These are phyloP conservation scores for Shiraia bambusicola DNA, from an alignment of 2,329 filamentous ascomycete genomes.

Conservation along the genomic window DNA sequence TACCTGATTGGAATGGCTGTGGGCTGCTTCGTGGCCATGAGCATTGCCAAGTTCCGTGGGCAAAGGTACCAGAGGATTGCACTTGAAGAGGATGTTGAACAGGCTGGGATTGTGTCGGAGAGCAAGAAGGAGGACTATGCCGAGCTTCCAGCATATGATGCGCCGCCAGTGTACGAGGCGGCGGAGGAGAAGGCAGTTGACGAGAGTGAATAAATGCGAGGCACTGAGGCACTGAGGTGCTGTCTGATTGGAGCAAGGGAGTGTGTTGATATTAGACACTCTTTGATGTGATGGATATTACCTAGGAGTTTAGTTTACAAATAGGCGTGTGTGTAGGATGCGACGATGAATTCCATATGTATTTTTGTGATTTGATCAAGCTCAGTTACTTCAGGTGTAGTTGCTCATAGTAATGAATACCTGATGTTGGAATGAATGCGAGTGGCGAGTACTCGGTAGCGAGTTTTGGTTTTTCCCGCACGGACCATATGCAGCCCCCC, in stretches of 20 bases:
- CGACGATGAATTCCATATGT: slow-evolving; percentile 11
- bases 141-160: slow-evolving; percentile 41
- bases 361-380: too few relatives aligned
- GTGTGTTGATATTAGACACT: not conserved
- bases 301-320: slow-evolving; percentile 2
- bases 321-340: slow-evolving; percentile 4
- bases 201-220: slow-evolving; percentile 19
- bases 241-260: not conserved
- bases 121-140: slow-evolving; percentile 38
- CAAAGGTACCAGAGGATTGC: slow-evolving; percentile 40
- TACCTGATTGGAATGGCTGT: slow-evolving; percentile 68
- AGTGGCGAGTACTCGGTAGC: too few relatives aligned
- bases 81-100: slow-evolving; percentile 34
- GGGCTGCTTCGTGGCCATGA: slow-evolving; percentile 61
- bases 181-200: slow-evolving; percentile 35
- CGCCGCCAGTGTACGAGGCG: slow-evolving; percentile 44
- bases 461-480: slow-evolving; percentile 10
- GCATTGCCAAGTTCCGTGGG: slow-evolving; percentile 59
- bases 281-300: not conserved
- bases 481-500: slow-evolving; percentile 4
- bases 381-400: too few relatives aligned
- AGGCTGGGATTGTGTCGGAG: slow-evolving; percentile 18
- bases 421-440: not conserved
- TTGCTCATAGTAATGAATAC: not conserved
- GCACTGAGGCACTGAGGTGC: too few relatives aligned